Evolutionary conservation across 2,329 filamentous ascomycete genomes (phyloP), one percentile per base, ranked within the genome.

Genomic region (Trichoderma afroharzianum): DNA sequence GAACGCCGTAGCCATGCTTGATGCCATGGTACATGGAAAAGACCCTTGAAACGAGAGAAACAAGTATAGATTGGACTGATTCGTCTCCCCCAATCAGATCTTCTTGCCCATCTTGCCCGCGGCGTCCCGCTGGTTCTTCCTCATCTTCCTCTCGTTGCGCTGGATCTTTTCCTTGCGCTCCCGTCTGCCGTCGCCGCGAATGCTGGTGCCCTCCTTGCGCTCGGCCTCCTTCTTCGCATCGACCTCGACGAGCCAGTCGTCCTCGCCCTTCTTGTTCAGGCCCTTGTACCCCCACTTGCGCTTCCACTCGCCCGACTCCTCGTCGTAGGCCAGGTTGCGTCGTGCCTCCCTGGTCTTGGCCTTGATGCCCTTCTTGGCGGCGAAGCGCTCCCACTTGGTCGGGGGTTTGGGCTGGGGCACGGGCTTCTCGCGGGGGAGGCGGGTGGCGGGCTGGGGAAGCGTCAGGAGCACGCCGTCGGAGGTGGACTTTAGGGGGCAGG

Each of bases 301-400:
- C 79, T 94, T 92, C 94, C 94, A 98, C 80, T 96, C 93, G 75
- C 93, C 92, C 36, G 85, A 92, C 72, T 87, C 90, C 82, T 97
- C 93, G 82, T 98, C 94, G 81, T 91, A 98, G 71, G 92, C 90
- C 77, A 95, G 84, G 84, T 97, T 87, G 82, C 86, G 82, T 74
- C 90, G 88, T 81, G 91, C 87, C 80, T 96, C 94, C 75, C 92
- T 89, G 75, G 89, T 92, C 88, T 95, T 97, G 82, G 91, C 90
- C 85, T 92, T 93, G 84, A 99, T 98, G 70, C 96, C 96, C 88
- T 98, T 97, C 89, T 97, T 97, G 82, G 91, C 92, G 59, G 96
- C 96, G 84, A 99, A 99, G 78, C 92, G 90, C 85, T 97, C 92
- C 96, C 96, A 99, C 82, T 94, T 97, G 72, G 95, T 98, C 76